Conservation (phyloP, 306 rosid genomes). For the Cicer yamashitae region DNA sequence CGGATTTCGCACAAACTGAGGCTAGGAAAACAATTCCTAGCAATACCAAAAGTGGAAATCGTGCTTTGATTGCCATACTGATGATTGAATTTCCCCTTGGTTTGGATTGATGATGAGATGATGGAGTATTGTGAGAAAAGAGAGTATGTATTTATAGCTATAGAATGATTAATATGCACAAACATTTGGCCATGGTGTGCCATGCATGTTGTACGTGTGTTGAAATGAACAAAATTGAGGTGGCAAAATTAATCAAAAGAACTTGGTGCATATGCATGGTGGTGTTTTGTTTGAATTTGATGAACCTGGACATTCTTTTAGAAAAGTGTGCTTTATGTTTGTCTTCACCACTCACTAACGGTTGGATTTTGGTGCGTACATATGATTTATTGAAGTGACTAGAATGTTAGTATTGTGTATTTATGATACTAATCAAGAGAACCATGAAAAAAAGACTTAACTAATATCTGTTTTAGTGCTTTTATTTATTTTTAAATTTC, state of each 20-base stretch:
- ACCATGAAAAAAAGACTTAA: no score
- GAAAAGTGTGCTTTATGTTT: neutral
- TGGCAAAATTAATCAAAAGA: neutral
- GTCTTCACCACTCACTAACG: neutral
- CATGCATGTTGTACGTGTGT: conserved; percentile 54
- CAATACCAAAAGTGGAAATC: conserved; percentile 29
- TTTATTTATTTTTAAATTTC: no score
- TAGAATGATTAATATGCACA: neutral
- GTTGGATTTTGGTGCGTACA: neutral
- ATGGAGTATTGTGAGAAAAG: neutral
- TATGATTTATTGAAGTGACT: neutral
- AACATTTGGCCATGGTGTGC: conserved; percentile 3
- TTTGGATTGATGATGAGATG: neutral
- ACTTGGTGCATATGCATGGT: neutral
- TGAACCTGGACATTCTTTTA: neutral
- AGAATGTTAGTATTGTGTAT: neutral
- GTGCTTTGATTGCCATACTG: neutral
- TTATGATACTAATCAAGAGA: no score
- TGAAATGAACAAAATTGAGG: conserved; percentile 21
- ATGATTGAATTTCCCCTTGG: neutral
- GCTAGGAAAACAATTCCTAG: conserved; percentile 35
- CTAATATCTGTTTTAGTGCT: no score
- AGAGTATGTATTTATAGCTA: conserved; percentile 33
- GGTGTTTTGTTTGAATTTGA: neutral
- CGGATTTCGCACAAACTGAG: no score